Conservation (phyloP, 2,329 filamentous ascomycete genomes). For the Xylaria arbuscula region DNA sequence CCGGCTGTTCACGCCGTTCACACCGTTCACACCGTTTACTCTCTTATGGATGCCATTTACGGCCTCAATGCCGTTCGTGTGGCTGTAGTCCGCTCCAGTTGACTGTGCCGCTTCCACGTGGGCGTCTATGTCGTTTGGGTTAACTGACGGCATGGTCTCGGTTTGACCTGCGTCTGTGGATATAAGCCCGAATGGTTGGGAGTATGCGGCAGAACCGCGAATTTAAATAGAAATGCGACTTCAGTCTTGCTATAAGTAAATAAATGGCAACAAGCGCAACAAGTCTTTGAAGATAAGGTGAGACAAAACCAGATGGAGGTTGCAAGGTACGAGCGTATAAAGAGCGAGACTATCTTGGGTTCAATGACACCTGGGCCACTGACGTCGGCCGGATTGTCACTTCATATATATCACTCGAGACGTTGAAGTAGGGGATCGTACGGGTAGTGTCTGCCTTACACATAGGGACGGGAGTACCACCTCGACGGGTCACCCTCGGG, state of each 20-base stretch:
- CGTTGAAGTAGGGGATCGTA: slow-evolving; percentile 2
- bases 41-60: slow-evolving; percentile 29
- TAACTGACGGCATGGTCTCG: slow-evolving; percentile 43
- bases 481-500: slow-evolving; percentile 19
- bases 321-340: slow-evolving; percentile 10
- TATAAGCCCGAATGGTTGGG: slow-evolving; percentile 24
- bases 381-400: slow-evolving; percentile 29
- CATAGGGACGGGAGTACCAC: slow-evolving; percentile 11
- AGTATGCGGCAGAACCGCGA: slow-evolving; percentile 1
- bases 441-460: slow-evolving; percentile 6
- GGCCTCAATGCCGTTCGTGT: slow-evolving; percentile 31
- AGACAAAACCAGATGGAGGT: slow-evolving; percentile 4
- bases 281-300: slow-evolving; percentile 10
- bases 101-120: slow-evolving; percentile 27
- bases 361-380: not conserved
- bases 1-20: slow-evolving; percentile 17
- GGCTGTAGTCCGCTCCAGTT: slow-evolving; percentile 34
- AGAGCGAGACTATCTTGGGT: slow-evolving; percentile 25
- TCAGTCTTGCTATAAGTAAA: not conserved
- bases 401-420: slow-evolving; percentile 43
- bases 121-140: slow-evolving; percentile 29
- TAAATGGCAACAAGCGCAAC: slow-evolving; percentile 8
- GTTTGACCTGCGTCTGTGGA: slow-evolving; percentile 29
- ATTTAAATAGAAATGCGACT: not conserved
- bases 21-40: slow-evolving; percentile 11